Base-by-base conservation (phyloP, 108 stramenopile genomes). In the Cyclotella cryptica region DNA sequence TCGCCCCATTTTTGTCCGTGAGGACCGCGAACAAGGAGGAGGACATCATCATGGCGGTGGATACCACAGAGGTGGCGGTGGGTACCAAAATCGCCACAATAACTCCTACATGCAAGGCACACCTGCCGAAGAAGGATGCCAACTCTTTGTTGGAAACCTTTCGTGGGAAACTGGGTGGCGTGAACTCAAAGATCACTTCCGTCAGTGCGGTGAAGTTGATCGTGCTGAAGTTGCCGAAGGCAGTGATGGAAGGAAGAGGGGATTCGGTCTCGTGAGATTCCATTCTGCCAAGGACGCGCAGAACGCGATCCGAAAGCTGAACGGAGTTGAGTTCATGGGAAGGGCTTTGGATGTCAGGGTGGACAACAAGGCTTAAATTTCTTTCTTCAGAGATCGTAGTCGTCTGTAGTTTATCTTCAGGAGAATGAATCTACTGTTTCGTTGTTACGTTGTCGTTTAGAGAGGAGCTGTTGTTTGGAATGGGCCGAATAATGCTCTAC, bases 131-230 rank as follows among this genome's bases (percentile, higher is more conserved):
- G 62, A 71, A 35, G 87, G 84, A 43, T 84, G 71, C 15, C 87
- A 90, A 70, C 69, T 97, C 12, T 97, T 83, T 70, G 89, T 98
- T 11, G 89, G 93, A n/a, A 96, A 98, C 75, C 78, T 98, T 24
- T 77, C 91, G 39, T 93, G 74, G 63, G 86, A 89, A 19, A 87
- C 91, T 15, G 83, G 83, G 28, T 96, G 96, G 96, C 78, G 77
- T 57, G 91, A 93, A 13, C 86, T 98, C 52, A 97, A 97, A 73
- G 96, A 98, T 75, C 86, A 92, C 72, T 96, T 98, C 72, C 65
- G 79, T 41, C 75, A 86, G 51, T 81, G 79, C 84, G 94, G 93
- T 4, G 89, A 88, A 4, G 88, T 97, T 15, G 88, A 87, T 24
- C 85, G 89, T 42, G 93, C 93, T n/a, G 88, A 91, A 51, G 92